These are phyloP conservation scores for Elaeis guineensis DNA, from an alignment of 176 grass and related monocot species.

Conservation along the genomic window DNA sequence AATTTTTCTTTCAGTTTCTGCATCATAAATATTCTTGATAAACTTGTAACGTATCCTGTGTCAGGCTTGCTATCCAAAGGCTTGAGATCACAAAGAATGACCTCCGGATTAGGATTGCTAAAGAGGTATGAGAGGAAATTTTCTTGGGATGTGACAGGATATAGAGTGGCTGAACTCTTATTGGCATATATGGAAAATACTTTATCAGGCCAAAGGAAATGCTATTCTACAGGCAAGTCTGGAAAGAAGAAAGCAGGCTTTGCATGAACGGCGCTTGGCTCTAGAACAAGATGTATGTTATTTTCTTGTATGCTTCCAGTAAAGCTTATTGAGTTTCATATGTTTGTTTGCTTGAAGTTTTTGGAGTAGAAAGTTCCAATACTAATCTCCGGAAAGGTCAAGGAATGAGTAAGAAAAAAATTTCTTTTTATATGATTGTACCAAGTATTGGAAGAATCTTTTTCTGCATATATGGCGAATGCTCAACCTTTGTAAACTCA, in stretches of 20 bases:
- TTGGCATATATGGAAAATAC: too few species aligned
- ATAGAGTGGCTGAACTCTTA: background rate
- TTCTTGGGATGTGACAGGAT: conserved; percentile 4
- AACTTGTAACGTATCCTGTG: conserved; percentile 10
- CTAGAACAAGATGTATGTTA: conserved; percentile 96
- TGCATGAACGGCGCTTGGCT: conserved; percentile 85
- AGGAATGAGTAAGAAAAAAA: too few species aligned
- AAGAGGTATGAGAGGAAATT: conserved; percentile 60
- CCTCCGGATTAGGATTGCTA: conserved; percentile 79
- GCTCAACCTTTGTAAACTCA: too few species aligned
- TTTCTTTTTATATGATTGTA: too few species aligned
- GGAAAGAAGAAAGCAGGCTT: conserved; percentile 99
- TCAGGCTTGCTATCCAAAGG: conserved; percentile 97
- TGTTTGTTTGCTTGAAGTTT: too few species aligned
- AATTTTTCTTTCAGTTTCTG: too few species aligned
- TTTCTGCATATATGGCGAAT: too few species aligned
- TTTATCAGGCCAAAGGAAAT: conserved; percentile 94
- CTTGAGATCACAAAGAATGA: conserved; percentile 94
- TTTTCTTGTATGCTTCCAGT: background rate
- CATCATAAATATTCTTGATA: too few species aligned
- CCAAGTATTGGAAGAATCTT: too few species aligned
- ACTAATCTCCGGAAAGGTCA: too few species aligned
- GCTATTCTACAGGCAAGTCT: conserved; percentile 94
- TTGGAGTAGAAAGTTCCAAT: too few species aligned
- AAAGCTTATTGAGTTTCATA: too few species aligned